Base-by-base conservation (phyloP, 192 early-diverging fungal species). In the Podila epigama region DNA sequence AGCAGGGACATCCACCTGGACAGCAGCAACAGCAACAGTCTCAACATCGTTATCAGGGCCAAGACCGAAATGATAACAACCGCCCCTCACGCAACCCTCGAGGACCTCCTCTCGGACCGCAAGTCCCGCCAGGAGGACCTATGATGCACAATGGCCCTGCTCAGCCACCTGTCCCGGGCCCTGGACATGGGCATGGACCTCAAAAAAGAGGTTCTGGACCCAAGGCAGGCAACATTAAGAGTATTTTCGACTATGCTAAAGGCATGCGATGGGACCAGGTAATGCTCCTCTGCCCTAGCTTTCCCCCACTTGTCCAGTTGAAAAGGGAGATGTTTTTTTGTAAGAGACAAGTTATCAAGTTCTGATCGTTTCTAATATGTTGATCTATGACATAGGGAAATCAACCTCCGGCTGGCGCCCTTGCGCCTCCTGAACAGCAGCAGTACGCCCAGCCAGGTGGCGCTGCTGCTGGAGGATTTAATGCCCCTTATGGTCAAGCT, bases 191-290 rank as follows among this genome's bases (percentile, higher is more conserved):
- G 64, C 60, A n/a, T n/a, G n/a, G n/a, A n/a, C n/a, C n/a, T n/a
- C n/a, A 36, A 18, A 33, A 39, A 36, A 22, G 58, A 25, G 58
- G 58, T 27, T 39, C 58, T 12, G 10, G n/a, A 9, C 20, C 22
- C 5, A 8, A 32, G 16, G 7, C 60, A n/a, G 66, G 54, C 0
- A 25, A 55, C 10, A 68, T 77, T 56, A 77, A 77, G 56, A 68
- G 59, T 25, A 77, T 77, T 29, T 77, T 68, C 59, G 73, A 77
- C 22, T 77, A 77, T 42, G 73, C 65, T 10, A 77, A 77, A 53
- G 73, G 73, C 28, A 77, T 68, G 73, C 60, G 66, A 44, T 77
- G 73, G 73, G 66, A 77, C 54, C 60, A 62, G 53, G 73, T 77
- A 77, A 36, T 35, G 48, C 48, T 52, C 35, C 44, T 34, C n/a